A percentile compares a stretch with the other conserved stretches of the same genome.
Conservation (phyloP, 306 rosid genomes). For the Citrullus amarus region DNA sequence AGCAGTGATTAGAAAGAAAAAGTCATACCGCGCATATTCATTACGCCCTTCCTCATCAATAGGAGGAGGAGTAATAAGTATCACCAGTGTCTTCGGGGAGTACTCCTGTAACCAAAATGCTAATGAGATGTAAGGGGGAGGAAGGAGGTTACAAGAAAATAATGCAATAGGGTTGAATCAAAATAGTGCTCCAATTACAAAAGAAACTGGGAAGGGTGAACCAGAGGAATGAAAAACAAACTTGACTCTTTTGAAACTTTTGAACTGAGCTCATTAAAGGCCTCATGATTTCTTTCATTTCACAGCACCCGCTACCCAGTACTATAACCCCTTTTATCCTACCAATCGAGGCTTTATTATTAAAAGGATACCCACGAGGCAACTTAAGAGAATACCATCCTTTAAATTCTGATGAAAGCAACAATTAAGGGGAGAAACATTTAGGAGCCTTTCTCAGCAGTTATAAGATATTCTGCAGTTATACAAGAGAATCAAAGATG, state of each 20-base stretch:
- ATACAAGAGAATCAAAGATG: background rate
- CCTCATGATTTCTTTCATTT: background rate
- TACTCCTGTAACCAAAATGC: conserved; percentile 49
- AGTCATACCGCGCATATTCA: conserved; percentile 45
- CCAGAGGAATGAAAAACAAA: background rate
- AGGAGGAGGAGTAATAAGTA: conserved; percentile 87
- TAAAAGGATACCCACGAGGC: background rate
- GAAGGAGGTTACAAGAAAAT: background rate
- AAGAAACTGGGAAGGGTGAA: background rate
- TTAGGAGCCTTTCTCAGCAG: background rate
- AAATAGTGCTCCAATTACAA: background rate
- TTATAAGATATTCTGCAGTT: background rate
- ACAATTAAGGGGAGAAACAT: background rate
- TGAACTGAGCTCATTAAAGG: background rate
- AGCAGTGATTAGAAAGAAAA: background rate
- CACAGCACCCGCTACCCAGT: background rate
- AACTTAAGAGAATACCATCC: background rate
- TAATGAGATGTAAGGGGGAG: background rate
- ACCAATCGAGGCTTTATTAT: background rate
- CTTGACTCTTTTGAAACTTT: background rate
- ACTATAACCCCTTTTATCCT: background rate
- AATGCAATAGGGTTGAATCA: background rate
- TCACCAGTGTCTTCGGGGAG: conserved; percentile 45
- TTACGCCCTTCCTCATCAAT: conserved; percentile 66
- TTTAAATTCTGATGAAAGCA: background rate